phyloP scores from a whole-genome alignment of 2,329 filamentous ascomycete species.

The Claviceps cyperi region DNA sequence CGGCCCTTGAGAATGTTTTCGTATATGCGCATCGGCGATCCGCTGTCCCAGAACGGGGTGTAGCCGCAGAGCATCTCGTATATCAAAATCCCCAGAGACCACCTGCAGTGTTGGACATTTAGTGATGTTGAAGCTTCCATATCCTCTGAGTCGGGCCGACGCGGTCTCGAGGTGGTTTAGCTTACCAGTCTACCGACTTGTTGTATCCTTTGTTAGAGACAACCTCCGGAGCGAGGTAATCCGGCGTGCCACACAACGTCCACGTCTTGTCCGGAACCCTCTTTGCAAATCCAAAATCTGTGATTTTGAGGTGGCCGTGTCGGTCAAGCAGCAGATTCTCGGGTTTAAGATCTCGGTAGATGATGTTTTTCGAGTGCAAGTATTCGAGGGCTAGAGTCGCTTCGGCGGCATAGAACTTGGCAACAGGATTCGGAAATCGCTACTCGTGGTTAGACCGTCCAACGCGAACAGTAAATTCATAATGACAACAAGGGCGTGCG shows the following conservation, averaged over 20 bases:
- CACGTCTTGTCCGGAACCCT: constrained; percentile 97
- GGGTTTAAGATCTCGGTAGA: constrained; percentile 93
- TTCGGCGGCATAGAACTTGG: constrained; percentile 97
- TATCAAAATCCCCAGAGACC: constrained; percentile 94
- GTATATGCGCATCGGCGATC: constrained; percentile 97
- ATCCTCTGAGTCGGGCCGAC: background rate
- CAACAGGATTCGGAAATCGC: constrained; percentile 96
- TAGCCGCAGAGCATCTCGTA: constrained; percentile 99
- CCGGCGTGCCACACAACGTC: constrained; percentile 94
- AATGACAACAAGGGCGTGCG: background rate
- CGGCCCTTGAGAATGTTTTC: constrained; percentile 95
- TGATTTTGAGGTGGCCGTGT: constrained; percentile 91
- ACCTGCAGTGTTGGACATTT: constrained; percentile 41
- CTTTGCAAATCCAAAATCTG: constrained; percentile 97
- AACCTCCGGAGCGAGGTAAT: constrained; percentile 94
- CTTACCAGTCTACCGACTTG: constrained; percentile 97
- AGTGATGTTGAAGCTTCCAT: background rate
- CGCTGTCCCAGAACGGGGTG: constrained; percentile 97
- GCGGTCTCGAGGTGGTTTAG: constrained; percentile 8
- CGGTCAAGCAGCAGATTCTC: constrained; percentile 86
- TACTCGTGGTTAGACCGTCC: constrained; percentile 22
- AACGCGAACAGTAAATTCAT: background rate
- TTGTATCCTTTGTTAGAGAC: constrained; percentile 99
- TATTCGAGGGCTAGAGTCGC: constrained; percentile 93
- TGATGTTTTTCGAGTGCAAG: constrained; percentile 86